Percentiles rank a stretch among this genome's conserved stretches.
These are phyloP conservation scores for Meredithiella fracta DNA, from an alignment of 2,329 filamentous ascomycete genomes.

Conservation along the genomic window DNA sequence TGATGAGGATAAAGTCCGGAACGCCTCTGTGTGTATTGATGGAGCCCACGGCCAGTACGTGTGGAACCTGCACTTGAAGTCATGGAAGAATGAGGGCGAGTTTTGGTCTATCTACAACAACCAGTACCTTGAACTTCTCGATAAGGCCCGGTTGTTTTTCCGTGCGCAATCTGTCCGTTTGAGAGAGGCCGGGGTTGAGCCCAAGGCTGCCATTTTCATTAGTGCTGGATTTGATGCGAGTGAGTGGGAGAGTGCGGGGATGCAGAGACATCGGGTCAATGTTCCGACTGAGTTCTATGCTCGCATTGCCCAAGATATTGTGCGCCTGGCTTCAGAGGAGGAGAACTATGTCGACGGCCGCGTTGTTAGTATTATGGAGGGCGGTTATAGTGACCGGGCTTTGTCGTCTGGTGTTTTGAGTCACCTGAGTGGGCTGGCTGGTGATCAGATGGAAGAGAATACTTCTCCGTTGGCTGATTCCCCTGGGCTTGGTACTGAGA, in stretches of 20 bases:
- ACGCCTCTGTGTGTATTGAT: conserved; percentile 85
- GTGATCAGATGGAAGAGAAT: conserved; percentile 26
- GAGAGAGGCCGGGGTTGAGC: conserved; percentile 38
- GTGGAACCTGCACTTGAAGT: conserved; percentile 88
- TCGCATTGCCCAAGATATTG: conserved; percentile 70
- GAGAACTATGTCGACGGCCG: conserved; percentile 63
- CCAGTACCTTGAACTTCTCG: conserved; percentile 59
- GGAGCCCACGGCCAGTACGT: conserved; percentile 86
- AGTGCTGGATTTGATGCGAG: conserved; percentile 96
- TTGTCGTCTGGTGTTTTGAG: conserved; percentile 77
- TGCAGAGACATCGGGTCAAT: conserved; percentile 92
- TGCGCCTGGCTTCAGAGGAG: conserved; percentile 65
- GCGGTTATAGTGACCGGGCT: conserved; percentile 87
- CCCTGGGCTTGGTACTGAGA: conserved; percentile 39
- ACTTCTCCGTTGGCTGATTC: not conserved
- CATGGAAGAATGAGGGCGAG: conserved; percentile 66
- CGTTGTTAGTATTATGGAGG: conserved; percentile 84
- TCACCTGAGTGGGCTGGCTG: conserved; percentile 69
- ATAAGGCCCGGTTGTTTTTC: conserved; percentile 70
- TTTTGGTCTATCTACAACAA: conserved; percentile 82
- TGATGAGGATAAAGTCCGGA: conserved; percentile 85
- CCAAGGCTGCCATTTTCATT: conserved; percentile 80
- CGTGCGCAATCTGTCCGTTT: conserved; percentile 53
- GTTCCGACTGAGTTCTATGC: conserved; percentile 96
- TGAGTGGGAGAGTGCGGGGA: conserved; percentile 78